Conservation (phyloP, 2,329 filamentous ascomycete species). For the Chrysoporthe cubensis region DNA sequence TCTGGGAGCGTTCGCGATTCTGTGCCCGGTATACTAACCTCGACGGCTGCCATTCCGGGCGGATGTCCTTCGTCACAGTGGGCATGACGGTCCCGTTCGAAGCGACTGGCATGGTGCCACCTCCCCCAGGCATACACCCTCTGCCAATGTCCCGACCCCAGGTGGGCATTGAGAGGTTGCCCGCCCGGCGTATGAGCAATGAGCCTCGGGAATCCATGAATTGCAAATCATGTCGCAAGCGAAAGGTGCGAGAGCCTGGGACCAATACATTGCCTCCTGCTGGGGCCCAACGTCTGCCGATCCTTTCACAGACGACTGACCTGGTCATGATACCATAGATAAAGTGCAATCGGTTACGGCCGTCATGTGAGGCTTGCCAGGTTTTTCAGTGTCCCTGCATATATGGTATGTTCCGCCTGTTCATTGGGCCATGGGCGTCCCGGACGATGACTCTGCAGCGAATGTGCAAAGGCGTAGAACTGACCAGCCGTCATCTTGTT, state of each 20-base stretch:
- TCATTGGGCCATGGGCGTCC: background rate
- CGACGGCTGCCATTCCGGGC: constrained; percentile 11
- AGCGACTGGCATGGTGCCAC: constrained; percentile 45
- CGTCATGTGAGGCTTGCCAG: constrained; percentile 86
- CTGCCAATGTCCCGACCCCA: constrained; percentile 72
- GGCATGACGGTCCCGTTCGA: constrained; percentile 48
- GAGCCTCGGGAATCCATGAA: constrained; percentile 92
- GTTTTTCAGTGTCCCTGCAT: constrained; percentile 87
- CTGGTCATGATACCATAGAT: constrained; percentile 59
- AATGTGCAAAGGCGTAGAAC: constrained; percentile 4
- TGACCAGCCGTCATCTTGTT: constrained; percentile 13
- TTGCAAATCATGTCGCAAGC: constrained; percentile 90
- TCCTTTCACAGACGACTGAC: constrained; percentile 10
- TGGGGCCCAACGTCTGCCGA: no score
- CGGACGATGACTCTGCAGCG: background rate
- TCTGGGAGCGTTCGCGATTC: constrained; percentile 1
- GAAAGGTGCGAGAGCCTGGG: constrained; percentile 67
- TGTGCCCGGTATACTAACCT: constrained; percentile 7
- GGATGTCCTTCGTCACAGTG: constrained; percentile 26
- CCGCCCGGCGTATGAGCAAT: constrained; percentile 69
- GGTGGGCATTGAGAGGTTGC: constrained; percentile 80
- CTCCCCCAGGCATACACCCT: constrained; percentile 50
- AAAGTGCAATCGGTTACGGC: constrained; percentile 85
- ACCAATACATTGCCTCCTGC: background rate
- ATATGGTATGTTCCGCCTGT: constrained; percentile 66